Evolutionary conservation across 306 rosid species (phyloP).

Genomic region (Comarum palustre): DNA sequence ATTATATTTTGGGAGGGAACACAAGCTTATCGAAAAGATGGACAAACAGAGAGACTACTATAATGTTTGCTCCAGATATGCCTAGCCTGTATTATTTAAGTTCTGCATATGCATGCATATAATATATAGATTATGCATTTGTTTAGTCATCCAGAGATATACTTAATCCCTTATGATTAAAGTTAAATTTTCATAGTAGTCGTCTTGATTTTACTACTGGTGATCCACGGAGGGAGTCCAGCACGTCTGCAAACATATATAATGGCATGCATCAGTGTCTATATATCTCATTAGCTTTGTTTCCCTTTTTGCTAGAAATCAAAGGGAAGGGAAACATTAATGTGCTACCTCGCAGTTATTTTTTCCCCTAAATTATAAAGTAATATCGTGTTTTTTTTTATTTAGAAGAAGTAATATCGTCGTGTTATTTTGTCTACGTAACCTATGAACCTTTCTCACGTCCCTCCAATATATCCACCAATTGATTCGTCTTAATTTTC

Average conservation of each 20-base stretch:
- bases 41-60: conserved; percentile 29
- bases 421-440: not conserved
- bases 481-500: not conserved
- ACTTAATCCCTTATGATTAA: not conserved
- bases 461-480: not conserved
- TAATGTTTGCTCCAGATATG: conserved; percentile 32
- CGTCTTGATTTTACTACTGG: not conserved
- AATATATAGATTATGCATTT: not conserved
- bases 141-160: not conserved
- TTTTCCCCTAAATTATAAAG: no score
- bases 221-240: not conserved
- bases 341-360: no score
- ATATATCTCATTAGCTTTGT: no score
- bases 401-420: not conserved
- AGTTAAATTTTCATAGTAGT: not conserved
- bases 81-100: conserved; percentile 22
- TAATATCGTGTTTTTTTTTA: no score
- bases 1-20: conserved; percentile 27
- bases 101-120: conserved; percentile 7
- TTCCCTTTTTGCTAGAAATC: no score
- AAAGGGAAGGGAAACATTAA: no score
- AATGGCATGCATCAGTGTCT: not conserved
- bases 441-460: conserved; percentile 8
- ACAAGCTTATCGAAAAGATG: conserved; percentile 31
- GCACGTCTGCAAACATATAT: not conserved